phyloP scores from a whole-genome alignment of 2,329 filamentous ascomycete species.

The Colletotrichum sp. region DNA sequence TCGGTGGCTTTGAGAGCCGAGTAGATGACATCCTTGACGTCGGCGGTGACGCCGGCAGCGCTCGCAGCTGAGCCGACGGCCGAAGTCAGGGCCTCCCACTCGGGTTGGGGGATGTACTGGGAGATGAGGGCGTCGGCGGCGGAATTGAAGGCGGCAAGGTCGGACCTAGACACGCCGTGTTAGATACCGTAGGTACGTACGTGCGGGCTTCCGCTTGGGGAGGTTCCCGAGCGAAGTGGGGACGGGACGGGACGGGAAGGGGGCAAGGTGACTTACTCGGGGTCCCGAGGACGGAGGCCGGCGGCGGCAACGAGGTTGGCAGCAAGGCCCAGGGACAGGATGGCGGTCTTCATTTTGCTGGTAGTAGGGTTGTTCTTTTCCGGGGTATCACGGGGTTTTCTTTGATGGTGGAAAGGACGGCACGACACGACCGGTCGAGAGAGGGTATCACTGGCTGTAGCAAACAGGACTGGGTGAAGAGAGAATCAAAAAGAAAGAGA shows the following conservation, averaged over 20 bases:
- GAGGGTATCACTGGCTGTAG: slow-evolving; percentile 9
- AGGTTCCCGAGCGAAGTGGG: background rate
- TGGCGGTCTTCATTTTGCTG: slow-evolving; percentile 3
- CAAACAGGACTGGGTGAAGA: background rate
- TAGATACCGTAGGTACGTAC: background rate
- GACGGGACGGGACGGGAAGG: background rate
- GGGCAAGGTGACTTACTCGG: background rate
- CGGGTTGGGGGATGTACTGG: slow-evolving; percentile 31
- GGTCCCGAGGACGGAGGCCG: slow-evolving; percentile 1
- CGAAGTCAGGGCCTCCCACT: slow-evolving; percentile 25
- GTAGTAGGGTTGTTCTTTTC: background rate
- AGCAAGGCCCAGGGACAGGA: slow-evolving; percentile 5
- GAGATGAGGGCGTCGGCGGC: slow-evolving; percentile 32
- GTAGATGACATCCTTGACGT: slow-evolving; percentile 28
- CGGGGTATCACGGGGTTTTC: background rate
- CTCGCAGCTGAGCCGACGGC: slow-evolving; percentile 30
- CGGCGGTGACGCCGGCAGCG: slow-evolving; percentile 29
- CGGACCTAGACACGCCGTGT: slow-evolving; percentile 1
- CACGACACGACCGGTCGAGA: background rate
- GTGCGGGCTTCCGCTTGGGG: background rate
- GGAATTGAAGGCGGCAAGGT: slow-evolving; percentile 26
- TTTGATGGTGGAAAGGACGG: background rate
- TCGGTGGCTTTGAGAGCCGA: slow-evolving; percentile 29
- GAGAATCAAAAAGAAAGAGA: background rate
- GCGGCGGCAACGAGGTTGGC: slow-evolving; percentile 8